Evolutionary conservation across 768 basidiomycete genomes (phyloP), one percentile per base, ranked within the genome.

Genomic region (Lepiota brunneoincarnata): DNA sequence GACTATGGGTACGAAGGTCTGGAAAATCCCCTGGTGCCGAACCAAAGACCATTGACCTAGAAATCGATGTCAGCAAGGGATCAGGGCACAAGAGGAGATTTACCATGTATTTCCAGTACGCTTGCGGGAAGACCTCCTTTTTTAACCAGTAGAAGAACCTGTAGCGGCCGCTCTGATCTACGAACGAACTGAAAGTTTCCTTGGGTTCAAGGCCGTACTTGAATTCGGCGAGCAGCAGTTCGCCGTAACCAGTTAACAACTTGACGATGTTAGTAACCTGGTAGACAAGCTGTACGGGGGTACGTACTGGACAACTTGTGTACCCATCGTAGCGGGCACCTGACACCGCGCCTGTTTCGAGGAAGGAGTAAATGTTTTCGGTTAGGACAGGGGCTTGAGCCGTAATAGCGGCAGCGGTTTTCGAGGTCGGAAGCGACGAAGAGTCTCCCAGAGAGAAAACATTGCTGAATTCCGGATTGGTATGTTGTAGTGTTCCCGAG

Each of bases 381-480:
- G 87, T 82, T 41, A 98, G 77, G 4, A 99, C 87, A 10, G 96
- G 96, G 1, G 90, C 86, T 69, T 99, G 93, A 0, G 83, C 84
- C 2, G 91, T 93, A 63, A 98, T 89, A 4, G 95, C 96, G 12
- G 96, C 95, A 0, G 90, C 92, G 0, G 96, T 99, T 78, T 96
- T 99, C 69, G 91, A 93, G 23, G 93, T 98, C 6, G 96, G 96
- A 24, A 97, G 71, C 34, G 86, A 90, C 20, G 91, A 89, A 63
- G 89, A 90, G 66, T 99, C 96, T n/a, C 96, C 96, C 10, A 98
- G 65, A 6, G 91, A 79, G 69, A 94, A 98, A 26, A 98, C 80
- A 67, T 97, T 98, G 37, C 75, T 71, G 63, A 76, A 89, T 62
- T 84, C 80, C 18, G 85, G 89, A 56, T 95, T 95, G 52, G 77